Evolutionary conservation across 176 grass and related monocot species (phyloP), one percentile per base, ranked within the genome.

Genomic region (Paspalum notatum): DNA sequence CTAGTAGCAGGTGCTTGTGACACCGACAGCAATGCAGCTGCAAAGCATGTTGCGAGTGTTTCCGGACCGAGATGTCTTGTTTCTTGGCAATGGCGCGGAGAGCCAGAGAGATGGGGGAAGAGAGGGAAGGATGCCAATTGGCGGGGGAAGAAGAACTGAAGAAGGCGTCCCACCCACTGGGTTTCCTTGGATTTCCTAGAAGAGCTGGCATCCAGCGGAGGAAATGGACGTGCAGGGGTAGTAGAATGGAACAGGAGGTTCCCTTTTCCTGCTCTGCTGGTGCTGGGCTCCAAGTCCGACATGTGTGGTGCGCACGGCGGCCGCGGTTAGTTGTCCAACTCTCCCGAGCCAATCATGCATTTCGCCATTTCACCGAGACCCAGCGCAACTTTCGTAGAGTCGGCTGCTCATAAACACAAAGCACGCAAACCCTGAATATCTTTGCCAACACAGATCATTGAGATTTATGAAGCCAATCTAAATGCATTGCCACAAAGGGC

Each of bases 201-300:
- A 83, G 54, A 64, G 80, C 87, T 89, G 87, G 76, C 87, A 85
- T 89, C 76, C 87, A 75, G 38, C 37, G 37, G 73, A 89, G 0
- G 62, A 68, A 46, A 68, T 44, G 75, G 76, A 80, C 87, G 81
- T 84, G 87, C 81, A 32, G 78, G 50, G 85, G 71, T 68, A n/a
- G n/a, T n/a, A 69, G 42, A 38, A 56, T 26, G 32, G 46, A 26
- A 13, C 24, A 53, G 56, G 1, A 16, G 26, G 24, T 39, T 25
- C 25, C 26, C 6, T 27, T 14, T 26, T 41, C 40, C 37, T 9
- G 6, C 15, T 0, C 32, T 15, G 20, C 12, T n/a, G n/a, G n/a
- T n/a, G n/a, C n/a, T 21, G 46, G 7, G 24, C 21, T 7, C 41
- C 11, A 12, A 20, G 40, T 59, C 24, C 5, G 20, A 18, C 24